Evolutionary conservation across 441 rosid genomes (phyloP).

Genomic region (Populus tomentosa): DNA sequence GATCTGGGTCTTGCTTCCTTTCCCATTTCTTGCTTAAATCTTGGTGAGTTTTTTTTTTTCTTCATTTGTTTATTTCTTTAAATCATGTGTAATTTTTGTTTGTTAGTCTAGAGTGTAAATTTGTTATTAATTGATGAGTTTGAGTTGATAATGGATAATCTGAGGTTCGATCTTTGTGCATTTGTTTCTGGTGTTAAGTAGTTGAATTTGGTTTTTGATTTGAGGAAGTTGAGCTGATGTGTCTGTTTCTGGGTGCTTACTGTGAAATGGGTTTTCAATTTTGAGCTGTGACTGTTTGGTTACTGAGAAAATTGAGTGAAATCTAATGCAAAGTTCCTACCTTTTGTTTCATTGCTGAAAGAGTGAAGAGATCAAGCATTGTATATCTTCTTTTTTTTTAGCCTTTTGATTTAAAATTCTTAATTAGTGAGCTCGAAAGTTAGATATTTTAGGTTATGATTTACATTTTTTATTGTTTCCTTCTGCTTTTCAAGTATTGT

Average conservation of each 20-base stretch:
- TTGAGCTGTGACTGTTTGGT: slow-evolving; percentile 18
- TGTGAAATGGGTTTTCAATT: background rate
- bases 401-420: slow-evolving; percentile 12
- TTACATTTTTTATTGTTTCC: background rate
- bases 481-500: too few relatives aligned
- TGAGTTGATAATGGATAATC: slow-evolving; percentile 21
- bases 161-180: slow-evolving; percentile 38
- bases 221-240: slow-evolving; percentile 16
- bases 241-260: background rate
- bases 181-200: slow-evolving; percentile 25
- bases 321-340: slow-evolving; percentile 6
- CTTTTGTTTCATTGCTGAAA: slow-evolving; percentile 19
- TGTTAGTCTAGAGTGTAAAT: background rate
- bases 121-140: slow-evolving; percentile 15
- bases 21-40: slow-evolving; percentile 40
- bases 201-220: slow-evolving; percentile 19
- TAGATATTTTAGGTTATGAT: background rate
- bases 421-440: background rate
- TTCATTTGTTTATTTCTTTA: slow-evolving; percentile 10
- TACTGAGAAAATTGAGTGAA: slow-evolving; percentile 22
- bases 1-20: slow-evolving; percentile 49
- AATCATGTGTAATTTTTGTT: background rate
- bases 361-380: slow-evolving; percentile 15
- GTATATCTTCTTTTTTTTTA: slow-evolving; percentile 3
- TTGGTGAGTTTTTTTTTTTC: slow-evolving; percentile 35